Evolutionary conservation across 2,329 filamentous ascomycete species (phyloP).

Genomic region (Ophiostoma ulmi): DNA sequence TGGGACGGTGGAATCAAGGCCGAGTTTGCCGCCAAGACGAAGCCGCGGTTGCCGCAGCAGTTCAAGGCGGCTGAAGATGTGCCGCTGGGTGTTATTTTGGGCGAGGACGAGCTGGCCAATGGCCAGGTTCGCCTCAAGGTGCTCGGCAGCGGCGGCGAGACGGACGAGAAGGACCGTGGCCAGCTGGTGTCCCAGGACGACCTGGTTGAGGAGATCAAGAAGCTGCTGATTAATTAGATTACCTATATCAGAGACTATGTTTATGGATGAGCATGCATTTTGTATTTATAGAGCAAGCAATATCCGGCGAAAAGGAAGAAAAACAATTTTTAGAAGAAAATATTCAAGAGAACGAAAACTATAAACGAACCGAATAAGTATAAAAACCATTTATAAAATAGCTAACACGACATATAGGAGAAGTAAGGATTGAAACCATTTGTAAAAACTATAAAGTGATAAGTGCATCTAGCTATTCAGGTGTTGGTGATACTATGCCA

Average conservation of each 20-base stretch:
- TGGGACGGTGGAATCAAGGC: conserved; percentile 89
- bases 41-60: conserved; percentile 81
- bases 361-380: neutral
- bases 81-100: conserved; percentile 82
- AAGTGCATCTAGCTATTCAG: too few relatives aligned
- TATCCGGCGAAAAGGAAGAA: neutral
- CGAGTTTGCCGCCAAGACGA: conserved; percentile 84
- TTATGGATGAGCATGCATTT: neutral
- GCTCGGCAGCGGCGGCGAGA: conserved; percentile 59
- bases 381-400: neutral
- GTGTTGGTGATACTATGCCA: too few relatives aligned
- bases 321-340: neutral
- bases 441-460: too few relatives aligned
- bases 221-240: conserved; percentile 26
- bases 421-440: too few relatives aligned
- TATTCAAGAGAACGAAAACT: neutral
- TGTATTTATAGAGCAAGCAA: conserved; percentile 6
- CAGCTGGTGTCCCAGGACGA: conserved; percentile 62
- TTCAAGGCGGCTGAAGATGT: conserved; percentile 90
- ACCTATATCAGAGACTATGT: neutral
- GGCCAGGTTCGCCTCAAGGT: conserved; percentile 84
- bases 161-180: conserved; percentile 86
- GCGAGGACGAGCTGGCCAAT: conserved; percentile 78
- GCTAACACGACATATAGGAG: too few relatives aligned
- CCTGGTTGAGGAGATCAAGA: conserved; percentile 59